Evolutionary conservation across 1,284 basidiomycete genomes (phyloP), one percentile per base, ranked within the genome.

Genomic region (Volvariella surrecta): DNA sequence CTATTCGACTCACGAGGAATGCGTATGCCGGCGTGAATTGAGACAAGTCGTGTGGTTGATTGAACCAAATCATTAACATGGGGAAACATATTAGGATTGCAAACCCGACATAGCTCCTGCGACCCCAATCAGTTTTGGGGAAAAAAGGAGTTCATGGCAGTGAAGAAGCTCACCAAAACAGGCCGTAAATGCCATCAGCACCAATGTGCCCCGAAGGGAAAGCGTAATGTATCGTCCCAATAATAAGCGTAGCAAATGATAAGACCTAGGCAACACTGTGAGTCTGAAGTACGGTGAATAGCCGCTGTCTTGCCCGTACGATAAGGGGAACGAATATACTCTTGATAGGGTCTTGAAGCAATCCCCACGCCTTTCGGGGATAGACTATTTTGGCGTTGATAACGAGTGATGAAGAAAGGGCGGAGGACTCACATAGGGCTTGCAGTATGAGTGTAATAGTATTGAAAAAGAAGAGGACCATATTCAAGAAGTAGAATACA

Each of bases 1-100:
- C 24, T 3, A 24, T 22, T 20, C 6, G 15, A 52, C 64, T 39
- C 42, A 70, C 68, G 50, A 72, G 48, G 55, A 73, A 71, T 3
- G 69, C 70, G 55, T 68, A 72, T 0, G 69, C 68, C 1, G 70
- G 70, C 3, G 70, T 71, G 49, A 71, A 72, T 10, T 61, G 58
- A 4, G 44, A 55, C 42, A 73, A 45, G 38, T 72, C 68, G 48
- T 73, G 70, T 6, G 68, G 67, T 28, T 66, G 56, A 45, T 70
- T 71, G 55, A 68, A 71, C 70, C 70, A 73, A 22, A 72, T 66
- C 66, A 71, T 67, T 40, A 72, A 55, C 68, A 73, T 71, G 1
- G 67, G 66, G 52, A 71, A 67, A 47, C 65, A 71, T 10, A 68
- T 65, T 4, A 66, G 3, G n/a, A 67, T 28, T 2, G 69, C 54